A percentile compares a stretch with the other conserved stretches of the same genome.
phyloP scores from a whole-genome alignment of 2,329 filamentous ascomycete genomes.

The Aspergillus fijiensis region DNA sequence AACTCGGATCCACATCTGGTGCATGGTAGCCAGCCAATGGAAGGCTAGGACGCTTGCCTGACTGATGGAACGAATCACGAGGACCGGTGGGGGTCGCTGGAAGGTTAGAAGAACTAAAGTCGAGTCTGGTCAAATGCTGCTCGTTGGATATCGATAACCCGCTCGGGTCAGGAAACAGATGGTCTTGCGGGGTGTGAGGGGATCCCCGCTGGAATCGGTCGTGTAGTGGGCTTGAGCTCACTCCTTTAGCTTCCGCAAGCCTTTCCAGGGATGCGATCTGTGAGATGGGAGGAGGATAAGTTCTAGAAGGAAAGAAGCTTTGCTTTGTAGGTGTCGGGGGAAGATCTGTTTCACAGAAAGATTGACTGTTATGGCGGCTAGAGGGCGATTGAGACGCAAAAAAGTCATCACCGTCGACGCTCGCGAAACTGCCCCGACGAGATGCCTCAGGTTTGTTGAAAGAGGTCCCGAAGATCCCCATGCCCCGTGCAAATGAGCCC shows the following conservation, averaged over 20 bases:
- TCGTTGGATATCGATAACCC: constrained; percentile 73
- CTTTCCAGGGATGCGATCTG: constrained; percentile 38
- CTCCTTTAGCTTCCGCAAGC: constrained; percentile 32
- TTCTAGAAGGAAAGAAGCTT: constrained; percentile 38
- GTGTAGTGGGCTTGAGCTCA: constrained; percentile 58
- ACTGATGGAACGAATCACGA: constrained; percentile 57
- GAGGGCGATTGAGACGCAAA: constrained; percentile 59
- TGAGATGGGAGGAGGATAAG: constrained; percentile 34
- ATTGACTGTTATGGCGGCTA: constrained; percentile 55
- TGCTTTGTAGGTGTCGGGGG: constrained; percentile 92
- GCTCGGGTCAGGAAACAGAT: constrained; percentile 74
- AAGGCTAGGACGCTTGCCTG: constrained; percentile 62
- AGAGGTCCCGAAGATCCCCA: constrained; percentile 61
- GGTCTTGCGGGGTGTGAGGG: constrained; percentile 77
- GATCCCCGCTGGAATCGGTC: constrained; percentile 56
- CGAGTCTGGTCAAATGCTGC: constrained; percentile 39
- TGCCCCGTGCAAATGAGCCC: constrained; percentile 65
- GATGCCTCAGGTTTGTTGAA: constrained; percentile 51
- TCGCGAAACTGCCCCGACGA: constrained; percentile 71
- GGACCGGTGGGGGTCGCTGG: constrained; percentile 81
- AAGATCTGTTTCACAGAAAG: constrained; percentile 66
- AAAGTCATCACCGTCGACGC: constrained; percentile 74
- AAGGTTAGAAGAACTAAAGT: constrained; percentile 49
- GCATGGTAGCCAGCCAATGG: constrained; percentile 70
- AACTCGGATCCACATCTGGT: constrained; percentile 70